Percentiles rank a stretch among this genome's conserved stretches.
Conservation (phyloP, 768 basidiomycete genomes). For the Mrakia gelida region DNA sequence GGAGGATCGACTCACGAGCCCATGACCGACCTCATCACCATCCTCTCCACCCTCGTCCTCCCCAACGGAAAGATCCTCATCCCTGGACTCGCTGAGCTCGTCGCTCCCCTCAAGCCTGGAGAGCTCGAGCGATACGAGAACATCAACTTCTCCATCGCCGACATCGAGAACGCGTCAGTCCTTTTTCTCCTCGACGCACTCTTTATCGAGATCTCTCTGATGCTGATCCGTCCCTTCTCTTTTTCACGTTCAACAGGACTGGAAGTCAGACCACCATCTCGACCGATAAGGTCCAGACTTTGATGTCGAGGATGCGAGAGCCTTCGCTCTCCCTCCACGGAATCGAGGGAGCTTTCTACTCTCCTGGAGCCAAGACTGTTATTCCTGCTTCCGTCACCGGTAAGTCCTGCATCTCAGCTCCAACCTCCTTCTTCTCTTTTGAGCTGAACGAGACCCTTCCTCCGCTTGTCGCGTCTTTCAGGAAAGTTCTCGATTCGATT, state of each 20-base stretch:
- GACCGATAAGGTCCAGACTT: slow-evolving; percentile 61
- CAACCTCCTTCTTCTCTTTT: not conserved
- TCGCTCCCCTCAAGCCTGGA: slow-evolving; percentile 63
- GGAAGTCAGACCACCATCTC: slow-evolving; percentile 60
- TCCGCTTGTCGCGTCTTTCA: slow-evolving; percentile 42
- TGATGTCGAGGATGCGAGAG: slow-evolving; percentile 89
- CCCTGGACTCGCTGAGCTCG: slow-evolving; percentile 82
- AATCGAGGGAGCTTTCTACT: slow-evolving; percentile 90
- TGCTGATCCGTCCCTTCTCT: not conserved
- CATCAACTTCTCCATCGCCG: slow-evolving; percentile 33
- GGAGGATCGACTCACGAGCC: slow-evolving; percentile 54
- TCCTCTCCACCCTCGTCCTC: slow-evolving; percentile 80
- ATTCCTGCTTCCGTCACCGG: slow-evolving; percentile 73
- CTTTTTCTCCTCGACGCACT: not conserved
- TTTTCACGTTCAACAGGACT: not conserved
- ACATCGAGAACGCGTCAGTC: slow-evolving; percentile 22
- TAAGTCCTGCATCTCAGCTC: slow-evolving; percentile 10
- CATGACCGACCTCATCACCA: slow-evolving; percentile 82
- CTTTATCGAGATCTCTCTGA: too few relatives aligned
- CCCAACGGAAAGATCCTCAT: slow-evolving; percentile 75
- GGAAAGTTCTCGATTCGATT: slow-evolving; percentile 95
- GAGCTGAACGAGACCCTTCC: too few relatives aligned
- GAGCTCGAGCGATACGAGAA: slow-evolving; percentile 57
- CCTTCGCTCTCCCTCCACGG: slow-evolving; percentile 89
- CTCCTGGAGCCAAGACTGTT: slow-evolving; percentile 72